Conservation (phyloP, 208 protist species). For the Porcisia deanei region DNA sequence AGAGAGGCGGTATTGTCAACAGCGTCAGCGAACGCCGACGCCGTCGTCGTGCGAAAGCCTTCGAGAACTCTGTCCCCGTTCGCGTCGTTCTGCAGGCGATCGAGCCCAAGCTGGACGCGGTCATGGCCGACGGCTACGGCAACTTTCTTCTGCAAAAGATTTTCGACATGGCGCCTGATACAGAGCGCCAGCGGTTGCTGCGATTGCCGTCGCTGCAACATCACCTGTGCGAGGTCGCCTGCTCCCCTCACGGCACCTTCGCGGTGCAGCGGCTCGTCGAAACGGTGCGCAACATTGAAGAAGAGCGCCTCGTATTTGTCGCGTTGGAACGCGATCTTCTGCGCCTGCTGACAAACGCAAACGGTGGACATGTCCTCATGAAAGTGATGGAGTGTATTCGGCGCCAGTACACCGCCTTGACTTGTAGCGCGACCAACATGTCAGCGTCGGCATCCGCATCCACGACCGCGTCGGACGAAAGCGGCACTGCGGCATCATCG, state of each 20-base stretch:
- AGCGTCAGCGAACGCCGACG: constrained; percentile 11
- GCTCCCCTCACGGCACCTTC: constrained; percentile 93
- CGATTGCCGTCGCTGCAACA: constrained; percentile 48
- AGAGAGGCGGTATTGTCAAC: neutral
- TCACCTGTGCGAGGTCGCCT: constrained; percentile 49
- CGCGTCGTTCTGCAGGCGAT: constrained; percentile 51
- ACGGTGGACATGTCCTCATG: constrained; percentile 96
- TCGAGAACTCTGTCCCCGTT: constrained; percentile 35
- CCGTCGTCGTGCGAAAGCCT: constrained; percentile 21
- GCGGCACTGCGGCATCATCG: neutral
- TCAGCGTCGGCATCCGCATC: neutral
- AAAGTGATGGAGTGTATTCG: constrained; percentile 58
- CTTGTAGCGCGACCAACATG: neutral
- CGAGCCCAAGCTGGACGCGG: constrained; percentile 49
- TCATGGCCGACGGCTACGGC: constrained; percentile 97
- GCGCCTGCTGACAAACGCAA: constrained; percentile 93
- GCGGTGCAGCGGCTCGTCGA: constrained; percentile 97
- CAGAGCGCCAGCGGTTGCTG: constrained; percentile 56
- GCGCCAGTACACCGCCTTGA: constrained; percentile 29
- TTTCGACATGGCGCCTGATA: constrained; percentile 55
- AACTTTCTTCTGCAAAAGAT: constrained; percentile 98
- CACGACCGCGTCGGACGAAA: constrained; percentile 1
- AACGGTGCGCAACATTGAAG: constrained; percentile 67
- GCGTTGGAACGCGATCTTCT: constrained; percentile 50
- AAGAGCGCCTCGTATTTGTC: constrained; percentile 68